A percentile compares a stretch with the other conserved stretches of the same genome.
Evolutionary conservation across 2,329 filamentous ascomycete genomes (phyloP).

Genomic region (Stagonosporopsis chrysanthemi): DNA sequence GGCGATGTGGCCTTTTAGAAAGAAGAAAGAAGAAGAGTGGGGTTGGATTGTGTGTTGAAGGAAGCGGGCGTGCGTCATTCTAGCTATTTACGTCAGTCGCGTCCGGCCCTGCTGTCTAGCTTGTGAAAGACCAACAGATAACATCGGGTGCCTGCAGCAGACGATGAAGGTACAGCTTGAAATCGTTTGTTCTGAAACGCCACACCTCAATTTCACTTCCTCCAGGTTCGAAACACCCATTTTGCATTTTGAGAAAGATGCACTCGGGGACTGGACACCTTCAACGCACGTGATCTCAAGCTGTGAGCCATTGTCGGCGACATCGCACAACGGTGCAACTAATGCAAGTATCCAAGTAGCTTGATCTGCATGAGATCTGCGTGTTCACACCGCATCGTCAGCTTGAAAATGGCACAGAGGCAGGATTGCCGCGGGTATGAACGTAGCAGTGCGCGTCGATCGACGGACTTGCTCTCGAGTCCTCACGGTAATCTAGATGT

Average conservation of each 20-base stretch:
- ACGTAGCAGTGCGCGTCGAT: not conserved
- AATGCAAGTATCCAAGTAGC: not conserved
- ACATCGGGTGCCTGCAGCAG: conserved; percentile 17
- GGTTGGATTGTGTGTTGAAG: conserved; percentile 37
- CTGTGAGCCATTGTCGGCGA: not conserved
- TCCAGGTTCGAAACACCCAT: not conserved
- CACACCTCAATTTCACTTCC: not conserved
- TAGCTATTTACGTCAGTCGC: conserved; percentile 41
- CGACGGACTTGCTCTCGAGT: not conserved
- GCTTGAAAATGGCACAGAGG: not conserved
- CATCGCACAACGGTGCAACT: not conserved
- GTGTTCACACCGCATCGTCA: not conserved
- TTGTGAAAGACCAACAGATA: conserved; percentile 21
- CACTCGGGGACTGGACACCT: not conserved
- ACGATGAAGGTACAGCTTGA: conserved; percentile 1
- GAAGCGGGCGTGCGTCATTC: conserved; percentile 42
- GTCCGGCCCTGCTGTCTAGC: not conserved
- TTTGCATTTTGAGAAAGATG: not conserved
- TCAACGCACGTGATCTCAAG: conserved; percentile 2
- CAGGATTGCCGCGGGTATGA: not conserved
- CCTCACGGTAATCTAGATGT: not conserved
- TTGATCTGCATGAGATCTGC: not conserved
- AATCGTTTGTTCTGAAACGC: not conserved
- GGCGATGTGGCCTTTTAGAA: conserved; percentile 25
- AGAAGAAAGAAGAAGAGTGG: conserved; percentile 24